Base-by-base conservation (phyloP, 148 eudicot genomes). In the Vaccinium myrtillus region DNA sequence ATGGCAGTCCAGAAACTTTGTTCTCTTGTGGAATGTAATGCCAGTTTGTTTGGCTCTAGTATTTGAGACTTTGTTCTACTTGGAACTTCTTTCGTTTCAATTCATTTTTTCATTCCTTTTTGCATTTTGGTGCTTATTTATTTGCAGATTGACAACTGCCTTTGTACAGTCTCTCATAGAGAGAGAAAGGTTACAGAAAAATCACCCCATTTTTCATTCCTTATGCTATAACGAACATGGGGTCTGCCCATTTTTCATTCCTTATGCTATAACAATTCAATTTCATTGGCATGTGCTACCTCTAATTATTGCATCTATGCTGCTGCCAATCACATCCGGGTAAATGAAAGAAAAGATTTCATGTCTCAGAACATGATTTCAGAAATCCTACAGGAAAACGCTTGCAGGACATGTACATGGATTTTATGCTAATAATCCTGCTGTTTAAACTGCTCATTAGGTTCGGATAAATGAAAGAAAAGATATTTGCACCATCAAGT, bases 271-370 rank as follows among this genome's bases (percentile, higher is more conserved):
- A 94, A 94, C 78, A 94, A 96, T 79, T 96, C 99, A 12, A 96
- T 96, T 81, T 96, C 99, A 25, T 94, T 98, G 79, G 99, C 99
- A 48, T 96, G 99, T 87, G 99, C 99, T 78, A 96, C 99, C 80
- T 94, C 98, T 43, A 96, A 96, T 85, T 94, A 93, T 84, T 96
- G 98, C 90, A 92, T 96, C 80, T 91, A 93, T 78, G 94, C 97
- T 81, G 99, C 99, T 89, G 99, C 99, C 81, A 96, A 96, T 85
- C 99, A 96, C 87, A 96, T 96, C 78, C 94, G 98, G 95, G 98
- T 96, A 90, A 88, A 58, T 30, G 25, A 32, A 32, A 32, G 36
- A 32, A 32, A 43, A n/a, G 51, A 5, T 56, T 55, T 81, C 32
- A 25, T 69, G 77, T 36, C 25, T 69, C 18, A 27, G 39, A 25